Evolutionary conservation across 2,329 filamentous ascomycete species (phyloP).

Genomic region (Alternaria hordeiaustralica): DNA sequence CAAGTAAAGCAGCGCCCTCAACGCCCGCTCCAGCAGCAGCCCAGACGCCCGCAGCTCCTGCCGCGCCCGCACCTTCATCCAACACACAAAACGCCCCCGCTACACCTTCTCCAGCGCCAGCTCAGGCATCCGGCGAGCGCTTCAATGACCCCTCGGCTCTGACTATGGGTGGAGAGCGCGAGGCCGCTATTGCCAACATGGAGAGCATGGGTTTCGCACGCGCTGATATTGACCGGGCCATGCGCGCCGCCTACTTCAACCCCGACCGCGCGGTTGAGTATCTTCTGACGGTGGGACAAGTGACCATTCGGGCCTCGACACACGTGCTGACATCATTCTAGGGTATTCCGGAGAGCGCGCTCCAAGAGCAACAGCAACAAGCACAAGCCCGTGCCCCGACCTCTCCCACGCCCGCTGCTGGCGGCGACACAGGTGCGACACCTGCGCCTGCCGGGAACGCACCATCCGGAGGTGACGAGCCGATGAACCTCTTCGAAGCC

Average conservation of each 20-base stretch:
- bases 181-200: slow-evolving; percentile 87
- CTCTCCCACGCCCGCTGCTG: slow-evolving; percentile 52
- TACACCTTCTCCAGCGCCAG: slow-evolving; percentile 58
- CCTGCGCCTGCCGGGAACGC: slow-evolving; percentile 53
- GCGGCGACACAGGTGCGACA: slow-evolving; percentile 13
- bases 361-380: slow-evolving; percentile 66
- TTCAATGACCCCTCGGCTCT: slow-evolving; percentile 81
- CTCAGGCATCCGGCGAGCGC: slow-evolving; percentile 47
- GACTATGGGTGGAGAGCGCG: slow-evolving; percentile 81
- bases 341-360: slow-evolving; percentile 89
- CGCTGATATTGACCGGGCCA: slow-evolving; percentile 86
- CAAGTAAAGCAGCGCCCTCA: slow-evolving; percentile 60
- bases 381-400: slow-evolving; percentile 50
- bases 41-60: slow-evolving; percentile 62
- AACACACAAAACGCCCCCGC: slow-evolving; percentile 58
- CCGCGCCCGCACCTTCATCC: slow-evolving; percentile 59
- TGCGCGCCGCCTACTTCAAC: slow-evolving; percentile 97
- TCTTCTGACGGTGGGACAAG: slow-evolving; percentile 74
- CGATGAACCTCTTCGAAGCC: slow-evolving; percentile 90
- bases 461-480: slow-evolving; percentile 63
- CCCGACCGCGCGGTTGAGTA: slow-evolving; percentile 98
- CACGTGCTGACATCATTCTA: slow-evolving; percentile 49
- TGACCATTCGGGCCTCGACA: slow-evolving; percentile 3
- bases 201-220: slow-evolving; percentile 96
- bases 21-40: slow-evolving; percentile 58